Evolutionary conservation across 441 rosid species (phyloP), one percentile per base, ranked within the genome.

Genomic region (Syzygium malaccense): DNA sequence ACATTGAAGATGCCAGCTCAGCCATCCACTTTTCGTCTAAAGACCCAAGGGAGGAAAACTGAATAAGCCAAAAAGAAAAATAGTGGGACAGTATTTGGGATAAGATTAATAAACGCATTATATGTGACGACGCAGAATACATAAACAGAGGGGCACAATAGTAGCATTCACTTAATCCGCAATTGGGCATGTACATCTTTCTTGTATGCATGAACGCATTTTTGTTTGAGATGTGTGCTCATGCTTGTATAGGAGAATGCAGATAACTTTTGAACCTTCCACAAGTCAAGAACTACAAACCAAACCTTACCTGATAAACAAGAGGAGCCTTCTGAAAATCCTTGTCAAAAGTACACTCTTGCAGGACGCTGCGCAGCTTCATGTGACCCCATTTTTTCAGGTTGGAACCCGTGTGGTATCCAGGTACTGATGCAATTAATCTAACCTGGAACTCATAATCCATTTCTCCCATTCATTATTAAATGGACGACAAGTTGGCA

Each of bases 11-110:
- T 89, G 96, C 95, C 87, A 97, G 93, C 92, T 98, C 99, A 57
- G 95, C 89, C 95, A 98, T 94, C 98, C 99, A 97, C 92, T 97
- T 98, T 92, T 96, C 98, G 86, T 98, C 99, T 90, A 98, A 92
- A 23, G 98, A 98, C 90, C 99, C 98, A 45, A 98, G 95, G 86
- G 99, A 98, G 86, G 99, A 98, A 94, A 98, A 97, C 99, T 97
- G 91, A 91, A 92, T 51, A 15, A 58, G 48, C 45, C 71, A 41
- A 79, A 79, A 62, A 71, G 19, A 79, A 55, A 84, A 30, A 49
- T 75, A 85, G 71, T 19, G n/a, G 89, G 87, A 85, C 25, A 57
- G 71, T 90, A 19, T 56, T 55, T 62, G 19, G 53, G 53, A 53
- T 33, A 57, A 75, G 51, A 23, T 75, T 51, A 41, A 41, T 13